A percentile compares a stretch with the other conserved stretches of the same genome.
Evolutionary conservation across 257 asterid species (phyloP).

Genomic region (Buddleja alternifolia): DNA sequence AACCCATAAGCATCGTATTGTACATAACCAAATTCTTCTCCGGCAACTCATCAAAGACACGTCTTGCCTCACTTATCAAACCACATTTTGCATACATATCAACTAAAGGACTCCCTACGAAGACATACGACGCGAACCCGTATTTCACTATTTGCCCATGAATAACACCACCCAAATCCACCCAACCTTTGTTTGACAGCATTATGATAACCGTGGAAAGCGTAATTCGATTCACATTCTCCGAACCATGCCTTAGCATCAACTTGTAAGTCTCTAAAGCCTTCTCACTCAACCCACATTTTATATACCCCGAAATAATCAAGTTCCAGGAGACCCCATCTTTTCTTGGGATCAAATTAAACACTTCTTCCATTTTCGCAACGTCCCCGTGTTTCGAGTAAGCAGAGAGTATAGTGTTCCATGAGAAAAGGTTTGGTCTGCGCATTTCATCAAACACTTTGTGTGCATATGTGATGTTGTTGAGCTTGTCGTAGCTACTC

Average conservation of each 20-base stretch:
- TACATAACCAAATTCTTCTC: slow-evolving; percentile 56
- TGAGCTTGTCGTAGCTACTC: slow-evolving; percentile 48
- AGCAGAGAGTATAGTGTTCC: slow-evolving; percentile 81
- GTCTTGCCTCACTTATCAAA: slow-evolving; percentile 53
- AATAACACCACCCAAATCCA: slow-evolving; percentile 64
- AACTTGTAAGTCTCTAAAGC: slow-evolving; percentile 68
- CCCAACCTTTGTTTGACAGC: slow-evolving; percentile 67
- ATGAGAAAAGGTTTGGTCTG: slow-evolving; percentile 64
- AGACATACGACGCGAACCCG: slow-evolving; percentile 70
- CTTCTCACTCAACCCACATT: slow-evolving; percentile 47
- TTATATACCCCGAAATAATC: slow-evolving; percentile 74
- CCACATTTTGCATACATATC: slow-evolving; percentile 89
- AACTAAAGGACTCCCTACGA: slow-evolving; percentile 82
- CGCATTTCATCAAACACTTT: slow-evolving; percentile 73
- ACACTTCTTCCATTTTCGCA: slow-evolving; percentile 53
- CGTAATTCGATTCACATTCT: slow-evolving; percentile 70
- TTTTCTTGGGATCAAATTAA: slow-evolving; percentile 58
- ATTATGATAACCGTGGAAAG: slow-evolving; percentile 63
- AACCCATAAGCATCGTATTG: slow-evolving; percentile 70
- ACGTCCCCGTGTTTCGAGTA: slow-evolving; percentile 67
- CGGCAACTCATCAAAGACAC: slow-evolving; percentile 58
- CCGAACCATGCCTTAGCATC: slow-evolving; percentile 65
- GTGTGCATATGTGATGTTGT: slow-evolving; percentile 50
- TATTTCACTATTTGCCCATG: slow-evolving; percentile 80
- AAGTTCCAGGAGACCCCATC: slow-evolving; percentile 95